Evolutionary conservation across 2,329 filamentous ascomycete genomes (phyloP).

Genomic region (Hypomyces rosellus): DNA sequence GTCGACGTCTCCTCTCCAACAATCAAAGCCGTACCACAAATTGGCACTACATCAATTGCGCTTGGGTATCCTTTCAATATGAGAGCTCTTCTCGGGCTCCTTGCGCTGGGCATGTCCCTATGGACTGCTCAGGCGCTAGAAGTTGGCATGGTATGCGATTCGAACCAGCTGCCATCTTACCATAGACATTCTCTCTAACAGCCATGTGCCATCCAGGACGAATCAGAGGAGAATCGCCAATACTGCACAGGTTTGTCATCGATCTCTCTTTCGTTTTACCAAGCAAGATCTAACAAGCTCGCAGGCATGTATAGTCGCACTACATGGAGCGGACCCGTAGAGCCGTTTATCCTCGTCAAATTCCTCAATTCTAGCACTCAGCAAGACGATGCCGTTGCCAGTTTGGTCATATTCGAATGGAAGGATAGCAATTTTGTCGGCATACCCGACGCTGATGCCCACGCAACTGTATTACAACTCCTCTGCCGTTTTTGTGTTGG

Average conservation of each 20-base stretch:
- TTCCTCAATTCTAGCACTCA: constrained; percentile 58
- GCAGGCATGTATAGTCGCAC: constrained; percentile 86
- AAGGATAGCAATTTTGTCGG: constrained; percentile 76
- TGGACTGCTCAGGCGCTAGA: constrained; percentile 52
- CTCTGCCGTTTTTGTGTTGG: constrained; percentile 3
- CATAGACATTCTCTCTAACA: constrained; percentile 17
- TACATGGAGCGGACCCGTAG: constrained; percentile 79
- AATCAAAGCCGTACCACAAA: not conserved
- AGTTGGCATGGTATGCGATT: constrained; percentile 45
- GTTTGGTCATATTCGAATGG: constrained; percentile 92
- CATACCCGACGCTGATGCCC: constrained; percentile 49
- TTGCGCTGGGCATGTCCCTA: constrained; percentile 48
- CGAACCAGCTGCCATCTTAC: not conserved
- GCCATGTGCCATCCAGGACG: constrained; percentile 47
- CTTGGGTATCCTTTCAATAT: constrained; percentile 32
- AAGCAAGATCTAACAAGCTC: constrained; percentile 9
- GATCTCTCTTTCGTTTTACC: not conserved
- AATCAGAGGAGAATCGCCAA: constrained; percentile 70
- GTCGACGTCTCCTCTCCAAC: not conserved
- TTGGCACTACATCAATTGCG: not conserved
- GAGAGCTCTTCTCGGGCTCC: constrained; percentile 47
- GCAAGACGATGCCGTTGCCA: constrained; percentile 66
- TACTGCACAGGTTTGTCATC: constrained; percentile 60
- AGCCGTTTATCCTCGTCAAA: constrained; percentile 83
- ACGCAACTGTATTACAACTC: constrained; percentile 42